phyloP scores from a whole-genome alignment of 2,329 filamentous ascomycete genomes.

The Colletotrichum scovillei region DNA sequence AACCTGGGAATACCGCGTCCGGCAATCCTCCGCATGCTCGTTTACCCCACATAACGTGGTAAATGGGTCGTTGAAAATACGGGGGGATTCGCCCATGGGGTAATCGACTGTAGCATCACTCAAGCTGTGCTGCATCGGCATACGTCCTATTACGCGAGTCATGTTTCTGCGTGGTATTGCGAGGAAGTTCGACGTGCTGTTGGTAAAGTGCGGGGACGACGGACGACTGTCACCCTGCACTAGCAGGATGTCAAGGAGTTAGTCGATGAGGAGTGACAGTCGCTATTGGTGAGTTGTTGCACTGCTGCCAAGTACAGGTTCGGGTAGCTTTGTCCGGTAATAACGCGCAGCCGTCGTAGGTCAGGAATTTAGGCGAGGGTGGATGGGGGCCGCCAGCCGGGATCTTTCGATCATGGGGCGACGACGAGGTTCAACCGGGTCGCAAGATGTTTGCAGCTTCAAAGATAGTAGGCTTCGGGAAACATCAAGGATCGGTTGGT shows the following conservation, averaged over 20 bases:
- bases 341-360: not conserved
- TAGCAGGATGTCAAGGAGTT: not conserved
- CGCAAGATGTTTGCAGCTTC: not conserved
- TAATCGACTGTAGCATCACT: constrained; percentile 27
- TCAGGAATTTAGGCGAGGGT: not conserved
- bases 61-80: constrained; percentile 11
- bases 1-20: not conserved
- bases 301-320: not conserved
- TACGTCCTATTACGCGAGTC: not conserved
- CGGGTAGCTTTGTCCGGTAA: constrained; percentile 3
- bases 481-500: no score
- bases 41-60: constrained; percentile 27
- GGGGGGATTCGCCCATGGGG: constrained; percentile 24
- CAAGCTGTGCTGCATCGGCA: not conserved
- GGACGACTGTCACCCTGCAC: constrained; percentile 28
- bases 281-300: not conserved
- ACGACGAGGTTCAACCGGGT: constrained; percentile 14
- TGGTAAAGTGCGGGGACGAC: constrained; percentile 17
- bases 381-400: not conserved
- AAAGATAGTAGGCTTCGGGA: no score
- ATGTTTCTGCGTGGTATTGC: not conserved
- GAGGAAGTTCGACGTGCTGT: not conserved
- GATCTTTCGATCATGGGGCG: constrained; percentile 29
- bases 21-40: constrained; percentile 13
- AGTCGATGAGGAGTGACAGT: no score